phyloP scores from a whole-genome alignment of 352 stramenopile species.

The Pythium phragmiticola region DNA sequence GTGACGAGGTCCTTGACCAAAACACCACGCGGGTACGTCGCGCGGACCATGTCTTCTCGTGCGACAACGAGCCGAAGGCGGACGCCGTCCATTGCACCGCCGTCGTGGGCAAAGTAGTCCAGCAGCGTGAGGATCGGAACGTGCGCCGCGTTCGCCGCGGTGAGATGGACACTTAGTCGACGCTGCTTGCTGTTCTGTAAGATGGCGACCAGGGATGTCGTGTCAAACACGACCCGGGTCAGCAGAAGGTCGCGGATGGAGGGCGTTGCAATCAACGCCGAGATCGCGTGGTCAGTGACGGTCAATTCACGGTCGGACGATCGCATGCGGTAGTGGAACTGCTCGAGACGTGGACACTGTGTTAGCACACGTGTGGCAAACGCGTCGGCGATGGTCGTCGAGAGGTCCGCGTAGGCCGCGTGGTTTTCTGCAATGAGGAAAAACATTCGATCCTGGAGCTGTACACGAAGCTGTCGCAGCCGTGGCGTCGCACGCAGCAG shows the following conservation, averaged over 20 bases:
- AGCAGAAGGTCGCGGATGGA: conserved; percentile 2
- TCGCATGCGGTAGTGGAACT: conserved; percentile 15
- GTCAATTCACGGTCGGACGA: conserved; percentile 12
- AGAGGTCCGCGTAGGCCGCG: conserved; percentile 6
- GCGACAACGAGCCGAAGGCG: neutral
- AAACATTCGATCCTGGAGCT: conserved; percentile 12
- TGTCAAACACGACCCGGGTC: conserved; percentile 13
- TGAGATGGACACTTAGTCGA: neutral
- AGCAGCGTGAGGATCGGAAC: conserved; percentile 5
- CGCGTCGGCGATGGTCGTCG: conserved; percentile 5
- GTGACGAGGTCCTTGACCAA: conserved; percentile 6
- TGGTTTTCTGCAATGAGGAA: conserved; percentile 17
- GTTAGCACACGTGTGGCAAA: conserved; percentile 8
- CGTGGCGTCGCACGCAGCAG: neutral
- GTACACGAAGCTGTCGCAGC: conserved; percentile 6
- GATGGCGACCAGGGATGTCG: neutral
- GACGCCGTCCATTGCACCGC: neutral
- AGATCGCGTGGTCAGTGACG: conserved; percentile 1
- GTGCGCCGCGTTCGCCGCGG: conserved; percentile 12
- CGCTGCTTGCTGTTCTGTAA: neutral
- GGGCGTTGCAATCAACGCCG: conserved; percentile 1
- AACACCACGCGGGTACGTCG: conserved; percentile 14
- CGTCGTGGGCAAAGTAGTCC: neutral
- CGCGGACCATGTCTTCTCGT: conserved; percentile 18
- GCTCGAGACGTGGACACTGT: conserved; percentile 17